A percentile compares a stretch with the other conserved stretches of the same genome.
phyloP scores from a whole-genome alignment of 805 yeast species.

The Wickerhamia fluorescens region DNA sequence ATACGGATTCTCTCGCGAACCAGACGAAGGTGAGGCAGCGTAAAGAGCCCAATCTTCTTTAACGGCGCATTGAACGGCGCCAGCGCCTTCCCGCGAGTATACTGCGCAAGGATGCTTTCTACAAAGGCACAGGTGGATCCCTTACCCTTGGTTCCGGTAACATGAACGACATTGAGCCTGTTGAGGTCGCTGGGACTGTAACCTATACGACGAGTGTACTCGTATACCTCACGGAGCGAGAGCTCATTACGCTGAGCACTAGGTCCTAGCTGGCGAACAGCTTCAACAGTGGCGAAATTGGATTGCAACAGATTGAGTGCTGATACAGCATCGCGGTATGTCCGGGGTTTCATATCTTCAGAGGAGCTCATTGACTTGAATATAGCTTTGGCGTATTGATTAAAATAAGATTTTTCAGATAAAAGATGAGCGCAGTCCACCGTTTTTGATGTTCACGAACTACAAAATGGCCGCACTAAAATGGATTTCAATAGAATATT shows the following conservation, averaged over 20 bases:
- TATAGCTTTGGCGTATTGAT: no score
- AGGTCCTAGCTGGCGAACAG: constrained; percentile 61
- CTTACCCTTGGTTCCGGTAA: constrained; percentile 97
- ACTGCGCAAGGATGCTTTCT: constrained; percentile 69
- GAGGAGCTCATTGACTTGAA: no score
- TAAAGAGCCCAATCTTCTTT: constrained; percentile 79
- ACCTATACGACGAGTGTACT: constrained; percentile 33
- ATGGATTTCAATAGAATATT: no score
- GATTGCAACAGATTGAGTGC: constrained; percentile 86
- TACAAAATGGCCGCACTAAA: no score
- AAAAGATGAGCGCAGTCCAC: no score
- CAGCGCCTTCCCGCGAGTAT: constrained; percentile 18
- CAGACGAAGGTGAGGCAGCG: constrained; percentile 91
- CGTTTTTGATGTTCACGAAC: no score
- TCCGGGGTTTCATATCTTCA: constrained; percentile 8
- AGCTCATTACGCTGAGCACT: constrained; percentile 50
- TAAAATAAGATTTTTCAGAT: no score
- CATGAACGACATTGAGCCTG: constrained; percentile 72
- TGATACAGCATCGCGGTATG: constrained; percentile 64
- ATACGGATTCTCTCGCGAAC: constrained; percentile 89
- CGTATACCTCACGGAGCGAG: constrained; percentile 74
- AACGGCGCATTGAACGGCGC: constrained; percentile 19
- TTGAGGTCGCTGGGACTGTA: constrained; percentile 57
- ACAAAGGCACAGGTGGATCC: constrained; percentile 97
- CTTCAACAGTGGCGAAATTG: constrained; percentile 84